phyloP scores from a whole-genome alignment of 257 asterid genomes.

The Perilla frutescens region DNA sequence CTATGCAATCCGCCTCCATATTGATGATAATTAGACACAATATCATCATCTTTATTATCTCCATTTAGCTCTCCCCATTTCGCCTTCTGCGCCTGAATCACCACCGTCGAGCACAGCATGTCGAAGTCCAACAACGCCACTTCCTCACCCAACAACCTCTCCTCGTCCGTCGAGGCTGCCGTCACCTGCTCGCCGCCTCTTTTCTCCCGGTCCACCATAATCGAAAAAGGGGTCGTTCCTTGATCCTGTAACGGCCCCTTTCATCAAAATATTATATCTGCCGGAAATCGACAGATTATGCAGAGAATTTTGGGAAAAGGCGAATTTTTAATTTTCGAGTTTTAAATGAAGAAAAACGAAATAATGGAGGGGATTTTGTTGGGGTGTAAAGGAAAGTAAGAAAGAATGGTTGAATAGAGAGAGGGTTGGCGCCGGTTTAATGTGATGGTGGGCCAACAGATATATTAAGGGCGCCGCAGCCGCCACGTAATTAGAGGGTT shows the following conservation, averaged over 20 bases:
- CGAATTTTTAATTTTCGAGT: background rate
- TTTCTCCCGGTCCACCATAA: constrained; percentile 49
- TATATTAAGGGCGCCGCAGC: constrained; percentile 32
- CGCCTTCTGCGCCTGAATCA: constrained; percentile 76
- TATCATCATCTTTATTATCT: constrained; percentile 40
- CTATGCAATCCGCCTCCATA: constrained; percentile 71
- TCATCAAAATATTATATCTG: background rate
- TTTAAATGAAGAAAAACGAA: background rate
- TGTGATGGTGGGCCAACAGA: constrained; percentile 38
- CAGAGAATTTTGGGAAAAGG: constrained; percentile 26
- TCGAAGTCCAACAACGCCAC: constrained; percentile 83
- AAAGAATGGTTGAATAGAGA: constrained; percentile 27
- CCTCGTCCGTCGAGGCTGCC: constrained; percentile 37
- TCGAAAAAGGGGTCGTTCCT: constrained; percentile 31
- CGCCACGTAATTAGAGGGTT: constrained; percentile 41
- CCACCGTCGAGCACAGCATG: constrained; percentile 87
- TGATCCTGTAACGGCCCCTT: constrained; percentile 35
- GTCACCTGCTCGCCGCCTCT: constrained; percentile 38
- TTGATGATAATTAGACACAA: constrained; percentile 32
- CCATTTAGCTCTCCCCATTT: constrained; percentile 64
- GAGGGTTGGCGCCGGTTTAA: constrained; percentile 61
- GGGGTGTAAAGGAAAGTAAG: constrained; percentile 25
- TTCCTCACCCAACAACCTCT: constrained; percentile 56
- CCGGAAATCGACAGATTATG: background rate
- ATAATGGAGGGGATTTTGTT: constrained; percentile 31